Evolutionary conservation across 2,329 filamentous ascomycete species (phyloP).

Genomic region (Fusarium sp.): DNA sequence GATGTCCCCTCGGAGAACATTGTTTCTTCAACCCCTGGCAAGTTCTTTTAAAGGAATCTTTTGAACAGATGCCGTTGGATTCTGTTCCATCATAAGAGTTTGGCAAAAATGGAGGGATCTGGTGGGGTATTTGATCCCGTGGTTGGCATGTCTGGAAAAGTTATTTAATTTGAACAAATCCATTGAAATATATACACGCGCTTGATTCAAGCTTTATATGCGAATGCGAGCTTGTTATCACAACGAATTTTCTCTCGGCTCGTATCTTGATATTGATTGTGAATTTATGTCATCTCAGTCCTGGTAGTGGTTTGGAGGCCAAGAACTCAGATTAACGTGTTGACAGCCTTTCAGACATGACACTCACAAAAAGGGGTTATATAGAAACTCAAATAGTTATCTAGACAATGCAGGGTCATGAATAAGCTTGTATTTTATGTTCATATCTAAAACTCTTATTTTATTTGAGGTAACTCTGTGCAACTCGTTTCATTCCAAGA

Average conservation of each 20-base stretch:
- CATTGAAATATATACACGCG: background rate
- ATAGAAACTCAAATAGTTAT: too few species aligned
- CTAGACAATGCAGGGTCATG: too few species aligned
- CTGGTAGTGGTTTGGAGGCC: too few species aligned
- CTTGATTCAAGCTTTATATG: background rate
- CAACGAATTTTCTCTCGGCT: background rate
- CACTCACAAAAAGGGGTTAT: too few species aligned
- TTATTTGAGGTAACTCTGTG: too few species aligned
- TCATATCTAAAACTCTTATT: too few species aligned
- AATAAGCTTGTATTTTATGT: too few species aligned
- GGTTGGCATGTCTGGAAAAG: background rate
- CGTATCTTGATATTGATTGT: background rate
- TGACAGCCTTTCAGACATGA: too few species aligned
- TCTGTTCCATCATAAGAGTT: background rate
- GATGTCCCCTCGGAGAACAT: conserved; percentile 43
- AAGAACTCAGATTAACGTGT: too few species aligned
- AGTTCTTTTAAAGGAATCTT: conserved; percentile 61
- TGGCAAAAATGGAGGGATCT: background rate
- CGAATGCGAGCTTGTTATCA: background rate
- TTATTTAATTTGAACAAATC: background rate
- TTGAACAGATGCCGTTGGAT: conserved; percentile 12
- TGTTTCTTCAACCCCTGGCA: conserved; percentile 56
- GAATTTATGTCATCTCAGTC: background rate
- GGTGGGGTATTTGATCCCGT: background rate
- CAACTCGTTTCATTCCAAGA: too few species aligned